Base-by-base conservation (phyloP, 148 eudicot species). In the Arctostaphylos glauca region DNA sequence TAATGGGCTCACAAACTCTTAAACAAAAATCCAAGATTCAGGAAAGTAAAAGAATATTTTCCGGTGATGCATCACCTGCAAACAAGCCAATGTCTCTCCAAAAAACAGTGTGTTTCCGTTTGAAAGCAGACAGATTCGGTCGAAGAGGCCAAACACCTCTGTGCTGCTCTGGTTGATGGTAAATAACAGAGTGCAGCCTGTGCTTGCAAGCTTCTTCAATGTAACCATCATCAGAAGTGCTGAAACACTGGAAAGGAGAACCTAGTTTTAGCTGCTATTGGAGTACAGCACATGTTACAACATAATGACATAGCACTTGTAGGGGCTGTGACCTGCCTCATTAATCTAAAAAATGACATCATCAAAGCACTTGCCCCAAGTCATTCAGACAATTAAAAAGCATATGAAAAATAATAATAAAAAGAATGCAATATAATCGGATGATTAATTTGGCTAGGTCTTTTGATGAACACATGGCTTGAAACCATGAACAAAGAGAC, bases 171-270 rank as follows among this genome's bases (percentile, higher is more conserved):
- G 99, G 87, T 92, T 82, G 80, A 96, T 89, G 79, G 98, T 93
- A 86, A 96, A 96, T 87, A 96, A 87, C 15, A 96, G 92, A 73
- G 99, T 96, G 95, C 97, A 96, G 12, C 99, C 99, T 5, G 94
- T 92, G 86, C 93, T 93, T 19, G 98, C 97, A 75, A 96, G 98
- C 87, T 94, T 96, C 94, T 96, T 96, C 87, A 96, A 81, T 48
- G 99, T 94, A 43, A 96, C 99, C 99, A 96, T 96, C 99, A 96
- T 96, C 68, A 96, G 91, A 85, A 96, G 98, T 77, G 99, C 97
- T 81, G 99, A 96, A 25, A 96, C 99, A 84, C 99, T 96, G 92
- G 73, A 88, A 58, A 76, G 47, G 58, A 80, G 19, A 58, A 62
- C 46, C 52, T 48, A 44, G 25, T 49, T n/a, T 80, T 46, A 73